These are phyloP conservation scores for Penicillium brasilianum DNA, from an alignment of 2,329 filamentous ascomycete species.

Conservation along the genomic window DNA sequence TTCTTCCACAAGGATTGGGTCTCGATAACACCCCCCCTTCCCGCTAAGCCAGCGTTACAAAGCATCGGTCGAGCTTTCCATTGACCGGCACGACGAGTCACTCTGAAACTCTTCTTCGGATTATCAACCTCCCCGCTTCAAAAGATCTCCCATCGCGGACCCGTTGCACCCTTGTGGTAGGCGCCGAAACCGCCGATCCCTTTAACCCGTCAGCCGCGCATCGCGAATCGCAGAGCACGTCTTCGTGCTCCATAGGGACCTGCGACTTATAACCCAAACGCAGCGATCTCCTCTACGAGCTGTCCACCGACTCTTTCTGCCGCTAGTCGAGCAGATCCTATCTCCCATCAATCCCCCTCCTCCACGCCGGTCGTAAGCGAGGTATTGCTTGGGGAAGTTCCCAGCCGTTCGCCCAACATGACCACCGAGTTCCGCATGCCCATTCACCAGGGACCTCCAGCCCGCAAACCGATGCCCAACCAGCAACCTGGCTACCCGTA, in stretches of 20 bases:
- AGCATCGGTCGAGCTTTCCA: slow-evolving; percentile 5
- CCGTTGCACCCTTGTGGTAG: slow-evolving; percentile 21
- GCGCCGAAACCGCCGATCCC: slow-evolving; percentile 28
- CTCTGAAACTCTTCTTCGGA: slow-evolving; percentile 2
- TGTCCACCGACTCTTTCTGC: background rate
- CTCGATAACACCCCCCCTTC: background rate
- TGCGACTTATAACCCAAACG: slow-evolving; percentile 2
- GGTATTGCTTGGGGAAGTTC: slow-evolving; percentile 36
- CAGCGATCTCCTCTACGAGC: background rate
- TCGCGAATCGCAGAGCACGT: slow-evolving; percentile 17
- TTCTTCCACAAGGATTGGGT: background rate
- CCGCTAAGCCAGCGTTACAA: background rate
- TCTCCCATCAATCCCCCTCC: background rate
- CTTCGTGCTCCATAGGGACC: slow-evolving; percentile 12
- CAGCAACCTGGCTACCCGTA: slow-evolving; percentile 33
- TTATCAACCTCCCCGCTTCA: slow-evolving; percentile 10
- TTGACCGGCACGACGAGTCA: slow-evolving; percentile 9
- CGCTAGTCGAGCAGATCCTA: slow-evolving; percentile 9
- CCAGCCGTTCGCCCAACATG: slow-evolving; percentile 39
- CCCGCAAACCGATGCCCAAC: slow-evolving; percentile 37
- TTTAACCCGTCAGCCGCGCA: slow-evolving; percentile 28
- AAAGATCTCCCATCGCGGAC: slow-evolving; percentile 7
- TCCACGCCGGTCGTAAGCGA: slow-evolving; percentile 8
- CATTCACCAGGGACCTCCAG: slow-evolving; percentile 40
- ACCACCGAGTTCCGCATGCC: slow-evolving; percentile 44